These are phyloP conservation scores for Neurospora sp. DNA, from an alignment of 495 filamentous ascomycete genomes.

Conservation along the genomic window DNA sequence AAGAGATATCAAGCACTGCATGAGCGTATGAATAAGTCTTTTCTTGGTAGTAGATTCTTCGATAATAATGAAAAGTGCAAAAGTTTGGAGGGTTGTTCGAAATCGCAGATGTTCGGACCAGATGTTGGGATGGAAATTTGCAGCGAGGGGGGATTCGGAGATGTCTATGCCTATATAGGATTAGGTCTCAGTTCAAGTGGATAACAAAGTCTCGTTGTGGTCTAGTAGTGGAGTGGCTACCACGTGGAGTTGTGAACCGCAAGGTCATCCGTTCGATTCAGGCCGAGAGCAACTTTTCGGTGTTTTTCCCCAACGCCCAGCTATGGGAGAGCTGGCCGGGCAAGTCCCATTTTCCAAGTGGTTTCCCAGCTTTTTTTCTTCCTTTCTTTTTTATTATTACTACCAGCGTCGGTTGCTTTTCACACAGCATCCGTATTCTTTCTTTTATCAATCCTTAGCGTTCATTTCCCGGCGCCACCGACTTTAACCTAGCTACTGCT, in stretches of 20 bases:
- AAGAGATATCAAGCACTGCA: neutral
- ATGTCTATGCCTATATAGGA: neutral
- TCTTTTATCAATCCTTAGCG: neutral
- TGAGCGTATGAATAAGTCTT: neutral
- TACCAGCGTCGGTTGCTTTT: neutral
- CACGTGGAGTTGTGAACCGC: neutral
- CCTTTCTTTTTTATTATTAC: neutral
- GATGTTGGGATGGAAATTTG: neutral
- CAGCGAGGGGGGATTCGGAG: neutral
- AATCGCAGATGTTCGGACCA: neutral
- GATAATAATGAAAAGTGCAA: neutral
- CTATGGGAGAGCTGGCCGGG: neutral
- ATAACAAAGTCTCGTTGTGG: neutral
- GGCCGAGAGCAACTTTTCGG: neutral
- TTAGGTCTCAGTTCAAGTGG: neutral
- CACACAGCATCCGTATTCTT: neutral
- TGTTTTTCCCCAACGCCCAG: neutral
- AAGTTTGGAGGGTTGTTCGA: neutral
- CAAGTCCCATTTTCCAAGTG: neutral
- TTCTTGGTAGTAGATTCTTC: neutral
- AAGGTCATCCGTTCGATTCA: neutral
- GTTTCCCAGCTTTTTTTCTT: too few relatives aligned
- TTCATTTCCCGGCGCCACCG: neutral
- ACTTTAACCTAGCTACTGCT: neutral
- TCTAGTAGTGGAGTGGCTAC: neutral